phyloP scores from a whole-genome alignment of 306 rosid genomes.

The Dalbergia oliveri region DNA sequence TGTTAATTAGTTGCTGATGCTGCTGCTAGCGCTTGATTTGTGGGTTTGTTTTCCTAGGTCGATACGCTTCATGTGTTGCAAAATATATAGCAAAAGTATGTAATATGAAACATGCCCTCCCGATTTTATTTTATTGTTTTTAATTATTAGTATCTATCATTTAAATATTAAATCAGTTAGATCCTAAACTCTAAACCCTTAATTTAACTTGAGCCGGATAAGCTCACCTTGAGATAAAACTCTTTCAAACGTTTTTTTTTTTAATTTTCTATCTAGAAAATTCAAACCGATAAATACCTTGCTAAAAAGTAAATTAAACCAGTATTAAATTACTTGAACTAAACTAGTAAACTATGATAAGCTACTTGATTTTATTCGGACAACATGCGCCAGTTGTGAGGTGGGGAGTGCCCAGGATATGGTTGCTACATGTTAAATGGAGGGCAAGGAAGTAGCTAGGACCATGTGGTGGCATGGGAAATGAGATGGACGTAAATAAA shows the following conservation, averaged over 20 bases:
- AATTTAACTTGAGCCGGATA: no score
- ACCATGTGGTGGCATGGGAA: slow-evolving; percentile 33
- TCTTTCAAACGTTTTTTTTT: no score
- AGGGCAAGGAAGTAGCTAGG: not conserved
- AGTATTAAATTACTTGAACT: no score
- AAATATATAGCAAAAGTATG: not conserved
- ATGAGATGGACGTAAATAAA: slow-evolving; percentile 57
- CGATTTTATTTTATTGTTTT: not conserved
- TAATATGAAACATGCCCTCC: not conserved
- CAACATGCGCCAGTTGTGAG: not conserved
- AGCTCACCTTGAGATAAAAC: no score
- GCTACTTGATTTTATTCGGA: not conserved
- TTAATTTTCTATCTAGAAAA: no score
- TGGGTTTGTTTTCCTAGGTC: not conserved
- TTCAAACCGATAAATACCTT: no score
- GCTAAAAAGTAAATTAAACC: no score
- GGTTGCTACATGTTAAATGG: slow-evolving; percentile 40
- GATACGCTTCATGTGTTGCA: slow-evolving; percentile 14
- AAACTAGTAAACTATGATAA: no score
- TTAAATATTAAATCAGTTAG: no score
- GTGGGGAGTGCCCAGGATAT: no score
- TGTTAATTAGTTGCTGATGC: not conserved
- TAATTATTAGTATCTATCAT: no score
- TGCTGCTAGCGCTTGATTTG: not conserved
- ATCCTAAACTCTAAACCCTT: no score